Evolutionary conservation across 176 grass and related monocot species (phyloP).

Genomic region (Lolium perenne): DNA sequence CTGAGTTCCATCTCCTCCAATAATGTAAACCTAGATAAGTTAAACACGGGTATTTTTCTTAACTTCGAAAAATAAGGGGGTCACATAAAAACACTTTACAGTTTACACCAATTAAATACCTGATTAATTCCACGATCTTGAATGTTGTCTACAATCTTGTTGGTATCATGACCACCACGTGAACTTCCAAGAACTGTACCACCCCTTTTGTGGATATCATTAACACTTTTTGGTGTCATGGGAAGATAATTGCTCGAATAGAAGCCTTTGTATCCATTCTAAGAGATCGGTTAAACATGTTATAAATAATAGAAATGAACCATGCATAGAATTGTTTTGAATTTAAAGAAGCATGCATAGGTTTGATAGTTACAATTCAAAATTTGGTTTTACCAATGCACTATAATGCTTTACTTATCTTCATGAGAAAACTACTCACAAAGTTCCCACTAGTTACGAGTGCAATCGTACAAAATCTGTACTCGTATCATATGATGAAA

Average conservation of each 20-base stretch:
- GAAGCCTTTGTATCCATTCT: slow-evolving; percentile 98
- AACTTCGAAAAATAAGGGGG: slow-evolving; percentile 16
- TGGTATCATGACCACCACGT: slow-evolving; percentile 91
- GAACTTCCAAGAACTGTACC: slow-evolving; percentile 94
- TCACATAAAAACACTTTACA: background rate
- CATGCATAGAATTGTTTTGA: background rate
- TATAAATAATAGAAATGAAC: background rate
- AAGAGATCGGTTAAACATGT: slow-evolving; percentile 37
- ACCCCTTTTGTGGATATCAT: slow-evolving; percentile 95
- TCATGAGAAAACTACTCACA: slow-evolving; percentile 32
- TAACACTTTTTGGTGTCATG: slow-evolving; percentile 88
- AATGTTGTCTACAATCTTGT: slow-evolving; percentile 96
- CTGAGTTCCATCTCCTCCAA: slow-evolving; percentile 97
- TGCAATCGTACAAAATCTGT: background rate
- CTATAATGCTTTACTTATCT: background rate
- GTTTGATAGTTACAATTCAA: slow-evolving; percentile 7
- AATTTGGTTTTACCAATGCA: background rate
- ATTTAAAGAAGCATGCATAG: background rate
- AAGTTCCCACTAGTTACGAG: slow-evolving; percentile 23
- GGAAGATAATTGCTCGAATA: slow-evolving; percentile 90
- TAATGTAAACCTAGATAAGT: slow-evolving; percentile 79
- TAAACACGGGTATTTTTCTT: slow-evolving; percentile 16
- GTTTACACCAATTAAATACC: slow-evolving; percentile 46
- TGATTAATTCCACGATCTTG: slow-evolving; percentile 98
- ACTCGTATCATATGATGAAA: background rate